phyloP scores from a whole-genome alignment of 257 asterid genomes.

The Solanum sitiens region DNA sequence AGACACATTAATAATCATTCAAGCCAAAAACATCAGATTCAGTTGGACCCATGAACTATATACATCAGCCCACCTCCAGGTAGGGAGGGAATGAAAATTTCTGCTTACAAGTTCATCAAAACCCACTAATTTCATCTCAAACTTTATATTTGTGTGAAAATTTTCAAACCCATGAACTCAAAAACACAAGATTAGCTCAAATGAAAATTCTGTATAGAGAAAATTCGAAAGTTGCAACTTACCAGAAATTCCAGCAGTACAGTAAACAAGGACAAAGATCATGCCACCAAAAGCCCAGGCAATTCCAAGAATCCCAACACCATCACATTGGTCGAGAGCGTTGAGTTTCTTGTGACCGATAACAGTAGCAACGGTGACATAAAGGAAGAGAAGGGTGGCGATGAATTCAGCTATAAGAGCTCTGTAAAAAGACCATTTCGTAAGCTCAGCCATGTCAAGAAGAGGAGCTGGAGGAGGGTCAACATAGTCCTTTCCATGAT shows the following conservation, averaged over 20 bases:
- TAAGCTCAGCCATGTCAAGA: not conserved
- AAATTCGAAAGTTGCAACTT: not conserved
- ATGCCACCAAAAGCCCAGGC: slow-evolving; percentile 3
- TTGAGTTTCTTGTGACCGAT: not conserved
- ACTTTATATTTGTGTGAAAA: not conserved
- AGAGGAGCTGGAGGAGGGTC: not conserved
- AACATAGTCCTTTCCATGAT: not conserved
- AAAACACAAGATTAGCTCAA: not conserved
- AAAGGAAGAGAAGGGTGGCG: not conserved
- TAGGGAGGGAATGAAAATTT: not conserved
- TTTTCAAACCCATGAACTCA: not conserved
- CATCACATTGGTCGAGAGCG: not conserved
- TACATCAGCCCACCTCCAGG: not conserved
- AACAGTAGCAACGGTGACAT: not conserved
- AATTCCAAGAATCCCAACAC: not conserved
- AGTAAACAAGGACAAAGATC: not conserved
- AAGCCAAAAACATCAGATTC: not conserved
- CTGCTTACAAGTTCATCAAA: not conserved
- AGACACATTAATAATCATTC: not conserved
- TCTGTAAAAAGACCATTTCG: not conserved
- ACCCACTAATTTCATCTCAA: not conserved
- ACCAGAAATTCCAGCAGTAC: not conserved
- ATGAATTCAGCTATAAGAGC: not conserved
- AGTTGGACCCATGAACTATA: not conserved
- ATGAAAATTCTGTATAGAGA: not conserved